Conservation (phyloP, 2,329 filamentous ascomycete species). For the Zasmidium cellare region DNA sequence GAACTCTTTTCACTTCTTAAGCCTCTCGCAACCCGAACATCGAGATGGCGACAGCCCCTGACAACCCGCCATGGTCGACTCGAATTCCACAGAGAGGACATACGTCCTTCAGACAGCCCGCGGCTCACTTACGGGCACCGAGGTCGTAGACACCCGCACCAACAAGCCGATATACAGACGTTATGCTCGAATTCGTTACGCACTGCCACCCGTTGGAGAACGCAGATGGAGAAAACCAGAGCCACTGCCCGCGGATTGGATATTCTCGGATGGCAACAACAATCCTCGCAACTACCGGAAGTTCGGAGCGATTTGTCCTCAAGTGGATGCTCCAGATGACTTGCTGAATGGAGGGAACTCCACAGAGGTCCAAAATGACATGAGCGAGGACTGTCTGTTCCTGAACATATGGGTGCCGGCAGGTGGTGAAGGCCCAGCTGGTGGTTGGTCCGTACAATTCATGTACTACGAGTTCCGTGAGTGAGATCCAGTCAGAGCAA, state of each 20-base stretch:
- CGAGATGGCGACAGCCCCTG: too few relatives aligned
- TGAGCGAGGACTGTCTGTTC: slow-evolving; percentile 22
- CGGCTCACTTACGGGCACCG: slow-evolving; percentile 16
- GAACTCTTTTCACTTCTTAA: too few relatives aligned
- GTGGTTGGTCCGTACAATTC: slow-evolving; percentile 22
- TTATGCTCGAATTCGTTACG: slow-evolving; percentile 19
- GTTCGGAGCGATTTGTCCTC: slow-evolving; percentile 20
- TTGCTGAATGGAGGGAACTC: slow-evolving; percentile 1
- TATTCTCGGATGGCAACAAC: slow-evolving; percentile 20
- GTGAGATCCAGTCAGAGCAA: not conserved
- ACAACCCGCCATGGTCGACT: slow-evolving; percentile 6
- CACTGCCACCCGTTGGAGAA: slow-evolving; percentile 16
- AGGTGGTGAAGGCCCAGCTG: slow-evolving; percentile 11
- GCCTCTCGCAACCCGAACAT: too few relatives aligned
- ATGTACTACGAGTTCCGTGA: slow-evolving; percentile 11
- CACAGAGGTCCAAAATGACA: slow-evolving; percentile 12
- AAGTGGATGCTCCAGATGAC: not conserved
- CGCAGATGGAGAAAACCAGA: slow-evolving; percentile 21
- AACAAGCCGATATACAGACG: slow-evolving; percentile 17
- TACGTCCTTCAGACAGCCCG: slow-evolving; percentile 14
- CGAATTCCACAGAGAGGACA: slow-evolving; percentile 13
- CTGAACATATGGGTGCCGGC: slow-evolving; percentile 22
- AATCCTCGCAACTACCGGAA: slow-evolving; percentile 16
- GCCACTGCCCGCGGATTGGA: slow-evolving; percentile 19
- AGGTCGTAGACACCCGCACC: slow-evolving; percentile 15